Conservation (phyloP, 2,329 filamentous ascomycete genomes). For the Arthrobotrys megalospora region DNA sequence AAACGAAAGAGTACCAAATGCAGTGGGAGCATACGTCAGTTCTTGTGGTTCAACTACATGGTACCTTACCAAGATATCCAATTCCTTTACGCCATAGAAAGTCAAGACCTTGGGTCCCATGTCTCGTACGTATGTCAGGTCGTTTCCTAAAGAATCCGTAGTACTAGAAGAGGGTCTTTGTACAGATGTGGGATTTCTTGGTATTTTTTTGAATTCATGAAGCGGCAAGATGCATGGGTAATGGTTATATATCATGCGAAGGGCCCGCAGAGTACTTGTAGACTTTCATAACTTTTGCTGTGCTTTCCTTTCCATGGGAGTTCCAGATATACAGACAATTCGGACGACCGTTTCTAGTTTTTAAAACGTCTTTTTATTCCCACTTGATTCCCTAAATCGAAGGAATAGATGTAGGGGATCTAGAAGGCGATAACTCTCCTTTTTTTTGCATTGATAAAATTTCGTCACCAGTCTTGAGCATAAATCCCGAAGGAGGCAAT, state of each 20-base stretch:
- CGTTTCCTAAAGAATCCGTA: constrained; percentile 13
- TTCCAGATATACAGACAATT: too few species aligned
- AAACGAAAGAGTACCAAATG: constrained; percentile 22
- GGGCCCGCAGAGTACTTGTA: background rate
- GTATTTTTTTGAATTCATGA: background rate
- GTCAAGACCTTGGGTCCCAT: constrained; percentile 3
- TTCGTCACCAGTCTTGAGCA: background rate
- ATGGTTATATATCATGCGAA: constrained; percentile 29
- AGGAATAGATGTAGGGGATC: background rate
- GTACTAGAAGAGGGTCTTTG: background rate
- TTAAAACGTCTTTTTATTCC: background rate
- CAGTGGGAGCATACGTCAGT: constrained; percentile 46
- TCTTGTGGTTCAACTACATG: background rate
- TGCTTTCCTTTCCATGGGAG: background rate
- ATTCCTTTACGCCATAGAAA: constrained; percentile 34
- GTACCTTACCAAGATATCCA: constrained; percentile 2
- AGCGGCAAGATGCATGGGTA: background rate
- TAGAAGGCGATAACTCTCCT: constrained; percentile 3
- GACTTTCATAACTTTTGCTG: background rate
- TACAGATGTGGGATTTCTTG: constrained; percentile 9
- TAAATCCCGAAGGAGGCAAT: constrained; percentile 1
- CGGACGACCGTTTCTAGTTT: background rate
- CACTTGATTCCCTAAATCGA: background rate
- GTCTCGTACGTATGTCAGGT: constrained; percentile 7
- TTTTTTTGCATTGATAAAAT: constrained; percentile 5